These are phyloP conservation scores for Oryza meridionalis DNA, from an alignment of 176 grass and related monocot genomes.

Conservation along the genomic window DNA sequence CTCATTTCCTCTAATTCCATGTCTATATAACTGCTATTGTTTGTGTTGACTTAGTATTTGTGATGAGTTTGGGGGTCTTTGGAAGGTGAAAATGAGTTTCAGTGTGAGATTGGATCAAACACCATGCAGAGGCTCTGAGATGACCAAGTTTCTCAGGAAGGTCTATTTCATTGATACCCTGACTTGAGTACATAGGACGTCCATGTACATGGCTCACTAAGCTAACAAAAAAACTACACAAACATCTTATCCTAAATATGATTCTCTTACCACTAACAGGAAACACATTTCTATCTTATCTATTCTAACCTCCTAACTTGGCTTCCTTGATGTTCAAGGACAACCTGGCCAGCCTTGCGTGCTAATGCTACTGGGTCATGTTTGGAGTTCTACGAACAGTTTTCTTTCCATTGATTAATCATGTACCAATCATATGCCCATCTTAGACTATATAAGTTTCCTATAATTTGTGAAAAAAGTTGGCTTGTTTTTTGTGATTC, in stretches of 20 bases:
- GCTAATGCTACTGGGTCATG: neutral
- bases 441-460: constrained; percentile 21
- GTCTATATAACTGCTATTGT: constrained; percentile 15
- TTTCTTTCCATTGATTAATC: constrained; percentile 6
- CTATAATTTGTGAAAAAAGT: neutral
- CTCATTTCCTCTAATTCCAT: constrained; percentile 1
- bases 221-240: neutral
- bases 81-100: neutral
- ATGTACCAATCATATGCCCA: neutral
- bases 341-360: too few species aligned
- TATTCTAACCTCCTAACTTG: neutral
- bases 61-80: neutral
- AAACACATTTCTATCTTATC: neutral
- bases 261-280: too few species aligned
- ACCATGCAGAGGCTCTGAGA: neutral
- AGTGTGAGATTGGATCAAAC: neutral
- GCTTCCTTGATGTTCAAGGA: neutral
- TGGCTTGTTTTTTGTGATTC: neutral
- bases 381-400: constrained; percentile 26
- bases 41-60: constrained; percentile 28
- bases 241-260: neutral
- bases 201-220: neutral
- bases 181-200: neutral
- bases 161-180: neutral
- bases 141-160: neutral